Conservation (phyloP, 2,329 filamentous ascomycete species). For the Berkeleyomyces basicola region DNA sequence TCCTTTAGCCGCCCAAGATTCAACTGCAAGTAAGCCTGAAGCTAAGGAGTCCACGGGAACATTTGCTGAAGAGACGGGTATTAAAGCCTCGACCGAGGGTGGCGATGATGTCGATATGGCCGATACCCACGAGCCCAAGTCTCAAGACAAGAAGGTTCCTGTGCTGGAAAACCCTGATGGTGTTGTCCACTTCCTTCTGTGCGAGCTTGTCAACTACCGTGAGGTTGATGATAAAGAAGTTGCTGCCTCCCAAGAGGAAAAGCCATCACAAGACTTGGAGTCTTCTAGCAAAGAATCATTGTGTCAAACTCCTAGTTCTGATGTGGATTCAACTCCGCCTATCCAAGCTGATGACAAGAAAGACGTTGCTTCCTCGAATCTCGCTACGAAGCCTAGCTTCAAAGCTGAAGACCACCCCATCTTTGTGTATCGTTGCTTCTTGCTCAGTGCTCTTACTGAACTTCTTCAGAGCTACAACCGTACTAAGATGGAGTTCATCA, state of each 20-base stretch:
- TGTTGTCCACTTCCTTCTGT: conserved; percentile 85
- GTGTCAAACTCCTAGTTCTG: neutral
- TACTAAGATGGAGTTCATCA: conserved; percentile 97
- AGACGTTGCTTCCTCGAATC: conserved; percentile 46
- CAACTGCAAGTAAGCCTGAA: neutral
- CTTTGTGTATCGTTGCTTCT: conserved; percentile 89
- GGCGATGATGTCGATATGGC: conserved; percentile 40
- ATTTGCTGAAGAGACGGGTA: conserved; percentile 22
- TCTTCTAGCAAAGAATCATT: neutral
- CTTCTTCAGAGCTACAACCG: conserved; percentile 82
- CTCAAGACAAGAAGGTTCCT: conserved; percentile 52
- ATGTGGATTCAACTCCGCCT: neutral
- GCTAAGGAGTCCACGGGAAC: neutral
- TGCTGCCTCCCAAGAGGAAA: conserved; percentile 7
- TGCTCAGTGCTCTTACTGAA: conserved; percentile 83
- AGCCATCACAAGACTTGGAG: conserved; percentile 5
- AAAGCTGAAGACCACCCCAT: conserved; percentile 88
- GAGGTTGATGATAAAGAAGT: conserved; percentile 75
- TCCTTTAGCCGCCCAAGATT: neutral
- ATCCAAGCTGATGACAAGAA: conserved; percentile 25
- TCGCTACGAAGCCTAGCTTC: conserved; percentile 51
- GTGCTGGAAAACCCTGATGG: conserved; percentile 86
- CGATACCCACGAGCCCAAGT: conserved; percentile 45
- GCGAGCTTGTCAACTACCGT: conserved; percentile 78
- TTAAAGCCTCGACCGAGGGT: conserved; percentile 44